Conservation (phyloP, 2,329 filamentous ascomycete genomes). For the Diplodia scrobiculata region DNA sequence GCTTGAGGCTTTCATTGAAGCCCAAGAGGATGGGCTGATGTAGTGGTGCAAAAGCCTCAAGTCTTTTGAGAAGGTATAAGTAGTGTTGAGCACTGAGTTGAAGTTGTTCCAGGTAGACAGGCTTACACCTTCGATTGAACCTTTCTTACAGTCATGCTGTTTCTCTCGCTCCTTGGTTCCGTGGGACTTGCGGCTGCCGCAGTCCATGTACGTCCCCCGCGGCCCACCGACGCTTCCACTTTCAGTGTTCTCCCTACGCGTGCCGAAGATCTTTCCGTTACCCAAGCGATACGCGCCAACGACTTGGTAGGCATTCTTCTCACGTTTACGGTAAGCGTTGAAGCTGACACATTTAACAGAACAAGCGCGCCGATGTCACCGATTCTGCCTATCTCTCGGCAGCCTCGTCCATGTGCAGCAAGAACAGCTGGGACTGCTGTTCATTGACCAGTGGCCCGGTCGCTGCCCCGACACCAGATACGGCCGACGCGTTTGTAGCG, state of each 20-base stretch:
- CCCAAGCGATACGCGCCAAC: too few relatives aligned
- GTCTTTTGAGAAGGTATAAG: not conserved
- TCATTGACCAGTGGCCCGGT: not conserved
- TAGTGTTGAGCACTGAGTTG: not conserved
- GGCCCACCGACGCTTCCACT: not conserved
- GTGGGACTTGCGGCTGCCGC: not conserved
- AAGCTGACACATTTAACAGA: too few relatives aligned
- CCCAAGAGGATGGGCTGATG: not conserved
- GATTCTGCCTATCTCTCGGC: conserved; percentile 1
- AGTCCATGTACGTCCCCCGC: not conserved
- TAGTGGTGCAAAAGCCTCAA: not conserved
- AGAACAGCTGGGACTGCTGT: conserved; percentile 14
- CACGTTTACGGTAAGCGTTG: too few relatives aligned
- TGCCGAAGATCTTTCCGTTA: not conserved
- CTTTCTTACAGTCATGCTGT: not conserved
- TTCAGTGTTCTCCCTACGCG: not conserved
- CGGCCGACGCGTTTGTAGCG: not conserved
- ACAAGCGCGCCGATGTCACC: not conserved
- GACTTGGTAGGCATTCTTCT: too few relatives aligned
- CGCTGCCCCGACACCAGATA: not conserved
- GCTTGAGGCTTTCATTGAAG: not conserved
- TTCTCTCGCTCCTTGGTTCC: not conserved
- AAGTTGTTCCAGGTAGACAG: not conserved
- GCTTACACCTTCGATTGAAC: not conserved
- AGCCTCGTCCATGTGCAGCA: not conserved